A percentile compares a stretch with the other conserved stretches of the same genome.
phyloP scores from a whole-genome alignment of 805 yeast species.

The Saitoella complicata region DNA sequence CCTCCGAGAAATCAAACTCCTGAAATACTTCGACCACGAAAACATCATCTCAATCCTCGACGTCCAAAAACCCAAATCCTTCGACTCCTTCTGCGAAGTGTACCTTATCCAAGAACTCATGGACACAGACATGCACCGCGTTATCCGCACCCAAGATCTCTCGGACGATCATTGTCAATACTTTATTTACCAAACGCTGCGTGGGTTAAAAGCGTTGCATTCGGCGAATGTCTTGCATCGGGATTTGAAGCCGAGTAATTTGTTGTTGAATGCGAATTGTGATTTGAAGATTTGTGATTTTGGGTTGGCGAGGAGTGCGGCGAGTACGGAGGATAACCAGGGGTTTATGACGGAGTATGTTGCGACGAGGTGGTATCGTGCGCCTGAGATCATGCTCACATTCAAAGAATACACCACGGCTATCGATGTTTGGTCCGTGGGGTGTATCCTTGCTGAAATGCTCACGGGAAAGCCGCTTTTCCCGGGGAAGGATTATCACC shows the following conservation, averaged over 20 bases:
- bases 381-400: conserved; percentile 93
- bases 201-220: conserved; percentile 83
- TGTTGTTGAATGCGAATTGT: conserved; percentile 78
- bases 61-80: conserved; percentile 66
- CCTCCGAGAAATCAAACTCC: conserved; percentile 69
- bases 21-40: conserved; percentile 85
- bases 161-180: conserved; percentile 90
- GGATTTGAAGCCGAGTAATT: conserved; percentile 79
- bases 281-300: conserved; percentile 90
- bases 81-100: conserved; percentile 68
- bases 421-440: conserved; percentile 93
- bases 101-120: conserved; percentile 60
- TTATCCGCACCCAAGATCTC: conserved; percentile 62
- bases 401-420: conserved; percentile 88
- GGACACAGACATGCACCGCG: conserved; percentile 78
- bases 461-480: conserved; percentile 72
- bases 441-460: conserved; percentile 88
- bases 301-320: conserved; percentile 63
- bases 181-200: conserved; percentile 75
- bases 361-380: conserved; percentile 95
- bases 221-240: conserved; percentile 89
- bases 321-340: conserved; percentile 41
- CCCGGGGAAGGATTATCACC: conserved; percentile 88
- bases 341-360: conserved; percentile 93
- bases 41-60: conserved; percentile 82